Conservation (phyloP, 345 rosid genomes). For the Balakata baccata region DNA sequence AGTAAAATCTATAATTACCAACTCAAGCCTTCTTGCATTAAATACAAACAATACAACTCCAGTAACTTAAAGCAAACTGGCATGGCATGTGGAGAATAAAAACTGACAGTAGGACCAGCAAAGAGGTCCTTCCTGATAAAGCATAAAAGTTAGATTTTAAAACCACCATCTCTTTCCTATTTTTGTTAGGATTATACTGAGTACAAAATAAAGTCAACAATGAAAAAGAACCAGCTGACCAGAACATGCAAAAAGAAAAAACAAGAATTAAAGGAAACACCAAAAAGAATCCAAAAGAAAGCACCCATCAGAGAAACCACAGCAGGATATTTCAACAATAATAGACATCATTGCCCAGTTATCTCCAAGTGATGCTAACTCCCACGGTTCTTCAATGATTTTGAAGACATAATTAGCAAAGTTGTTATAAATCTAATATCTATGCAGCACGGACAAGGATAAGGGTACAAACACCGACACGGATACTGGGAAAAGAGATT, state of each 20-base stretch:
- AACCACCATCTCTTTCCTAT: neutral
- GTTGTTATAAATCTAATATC: no score
- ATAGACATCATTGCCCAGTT: no score
- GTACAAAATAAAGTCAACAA: neutral
- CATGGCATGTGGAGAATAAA: neutral
- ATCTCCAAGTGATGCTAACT: no score
- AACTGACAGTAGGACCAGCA: neutral
- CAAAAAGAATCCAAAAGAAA: no score
- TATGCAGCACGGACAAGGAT: no score
- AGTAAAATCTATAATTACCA: neutral
- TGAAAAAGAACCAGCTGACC: neutral
- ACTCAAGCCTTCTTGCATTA: neutral
- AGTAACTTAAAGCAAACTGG: neutral
- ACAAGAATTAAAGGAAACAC: no score
- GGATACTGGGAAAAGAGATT: no score
- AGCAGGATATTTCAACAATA: no score
- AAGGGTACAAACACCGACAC: no score
- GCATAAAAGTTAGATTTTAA: neutral
- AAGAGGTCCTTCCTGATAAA: neutral
- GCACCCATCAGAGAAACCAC: no score
- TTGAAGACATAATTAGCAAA: no score
- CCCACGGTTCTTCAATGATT: no score
- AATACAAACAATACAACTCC: neutral
- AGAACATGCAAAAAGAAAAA: neutral
- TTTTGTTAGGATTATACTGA: neutral